Base-by-base conservation (phyloP, 805 yeast species). In the Schizosaccharomyces japonicus region DNA sequence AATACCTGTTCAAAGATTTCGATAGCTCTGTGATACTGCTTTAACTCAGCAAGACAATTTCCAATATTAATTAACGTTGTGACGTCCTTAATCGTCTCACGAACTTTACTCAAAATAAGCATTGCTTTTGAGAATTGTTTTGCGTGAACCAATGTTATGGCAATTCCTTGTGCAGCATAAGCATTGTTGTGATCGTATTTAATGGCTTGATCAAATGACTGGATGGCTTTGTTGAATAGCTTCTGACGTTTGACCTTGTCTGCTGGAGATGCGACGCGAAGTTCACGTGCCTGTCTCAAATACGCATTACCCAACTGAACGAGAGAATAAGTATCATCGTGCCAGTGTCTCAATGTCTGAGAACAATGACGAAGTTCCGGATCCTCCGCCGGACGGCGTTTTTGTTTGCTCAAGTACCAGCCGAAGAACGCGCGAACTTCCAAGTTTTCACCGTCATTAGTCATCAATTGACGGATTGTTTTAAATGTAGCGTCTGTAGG, bases 131-230 rank as follows among this genome's bases (percentile, higher is more conserved):
- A 75, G 30, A 73, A 64, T 23, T 58, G 59, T 53, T 77, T 76
- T 56, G 76, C 78, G 56, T 87, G 95, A 8, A 93, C 92, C 60
- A 83, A 80, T 3, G 84, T 75, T 49, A 90, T 83, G 1, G 95
- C 96, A 52, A 90, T 69, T 49, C 99, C 99, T 62, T 90, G 98
- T 1, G 98, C 96, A 4, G 98, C 99, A 64, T 78, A 90, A 1
- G 85, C 87, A 58, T 87, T 82, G 54, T 71, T 68, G 2, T 85
- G 74, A 63, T 90, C 96, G 27, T 84, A 63, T 47, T 80, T 76
- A 48, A 90, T 65, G 1, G 83, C 95, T 63, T 90, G 90, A 56
- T 83, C 80, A 60, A 75, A 87, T 50, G 90, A 67, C 62, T 87
- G 95, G 11, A 85, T 79, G n/a, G 95, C 95, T 61, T 94, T 75